phyloP scores from a whole-genome alignment of 164 flowering plant genomes.

The Kalanchoe fedtschenkoi region DNA sequence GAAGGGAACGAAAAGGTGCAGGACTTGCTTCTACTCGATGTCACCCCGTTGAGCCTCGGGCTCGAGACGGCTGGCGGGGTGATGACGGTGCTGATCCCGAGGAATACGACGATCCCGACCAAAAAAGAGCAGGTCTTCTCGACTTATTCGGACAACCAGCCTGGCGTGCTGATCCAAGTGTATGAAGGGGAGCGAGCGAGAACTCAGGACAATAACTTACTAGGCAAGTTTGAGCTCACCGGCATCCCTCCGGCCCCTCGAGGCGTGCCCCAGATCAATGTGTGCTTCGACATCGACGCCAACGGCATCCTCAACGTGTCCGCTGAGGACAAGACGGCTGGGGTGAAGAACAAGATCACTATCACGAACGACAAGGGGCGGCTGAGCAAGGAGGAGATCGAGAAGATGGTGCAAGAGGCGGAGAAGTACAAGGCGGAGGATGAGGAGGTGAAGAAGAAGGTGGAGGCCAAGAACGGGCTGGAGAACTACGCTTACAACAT shows the following conservation, averaged over 20 bases:
- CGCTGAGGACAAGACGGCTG: slow-evolving; percentile 21
- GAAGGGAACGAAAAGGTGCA: slow-evolving; percentile 21
- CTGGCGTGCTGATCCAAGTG: slow-evolving; percentile 21
- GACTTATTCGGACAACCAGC: slow-evolving; percentile 22
- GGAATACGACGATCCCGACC: slow-evolving; percentile 23
- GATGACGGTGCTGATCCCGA: slow-evolving; percentile 18
- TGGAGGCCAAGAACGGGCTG: not conserved
- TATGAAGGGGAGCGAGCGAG: slow-evolving; percentile 25
- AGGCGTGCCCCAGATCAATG: slow-evolving; percentile 27
- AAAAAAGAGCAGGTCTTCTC: slow-evolving; percentile 12
- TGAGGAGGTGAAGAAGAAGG: slow-evolving; percentile 1
- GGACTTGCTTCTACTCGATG: slow-evolving; percentile 18
- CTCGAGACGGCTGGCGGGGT: slow-evolving; percentile 20
- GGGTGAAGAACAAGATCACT: slow-evolving; percentile 21
- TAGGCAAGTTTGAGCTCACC: slow-evolving; percentile 20
- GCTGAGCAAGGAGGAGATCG: slow-evolving; percentile 22
- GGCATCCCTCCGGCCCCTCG: slow-evolving; percentile 24
- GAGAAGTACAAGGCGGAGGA: slow-evolving; percentile 14
- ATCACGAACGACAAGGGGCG: slow-evolving; percentile 25
- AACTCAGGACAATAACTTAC: slow-evolving; percentile 20
- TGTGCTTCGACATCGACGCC: slow-evolving; percentile 18
- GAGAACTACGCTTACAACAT: slow-evolving; percentile 1
- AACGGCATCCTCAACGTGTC: slow-evolving; percentile 21
- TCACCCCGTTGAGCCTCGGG: slow-evolving; percentile 22
- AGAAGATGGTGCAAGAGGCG: slow-evolving; percentile 21